phyloP scores from a whole-genome alignment of 305 asterid genomes.

The Fraxinus xanthoxyloides region DNA sequence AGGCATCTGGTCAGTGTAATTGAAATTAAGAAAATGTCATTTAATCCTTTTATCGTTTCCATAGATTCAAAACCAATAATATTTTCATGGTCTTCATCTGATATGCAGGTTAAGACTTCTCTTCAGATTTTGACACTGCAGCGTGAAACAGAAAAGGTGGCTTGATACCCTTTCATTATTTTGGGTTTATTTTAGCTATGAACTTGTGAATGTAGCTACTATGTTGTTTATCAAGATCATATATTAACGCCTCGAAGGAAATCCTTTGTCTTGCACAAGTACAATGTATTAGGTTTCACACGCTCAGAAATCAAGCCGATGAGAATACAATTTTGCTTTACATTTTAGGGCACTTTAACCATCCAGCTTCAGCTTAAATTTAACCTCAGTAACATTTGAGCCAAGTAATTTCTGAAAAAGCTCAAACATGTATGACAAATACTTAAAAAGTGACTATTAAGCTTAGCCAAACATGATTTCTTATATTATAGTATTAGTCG shows the following conservation, averaged over 20 bases:
- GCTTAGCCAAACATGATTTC: not conserved
- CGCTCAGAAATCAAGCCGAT: not conserved
- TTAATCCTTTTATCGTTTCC: slow-evolving; percentile 9
- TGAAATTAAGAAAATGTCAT: not conserved
- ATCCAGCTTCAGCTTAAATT: slow-evolving; percentile 7
- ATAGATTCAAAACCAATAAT: slow-evolving; percentile 4
- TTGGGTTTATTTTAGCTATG: slow-evolving; percentile 1
- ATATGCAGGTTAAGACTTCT: slow-evolving; percentile 80
- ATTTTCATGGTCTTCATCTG: slow-evolving; percentile 12
- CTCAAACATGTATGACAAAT: not conserved
- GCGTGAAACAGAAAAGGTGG: slow-evolving; percentile 82
- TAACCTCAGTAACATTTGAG: not conserved
- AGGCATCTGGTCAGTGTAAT: slow-evolving; percentile 61
- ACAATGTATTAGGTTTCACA: not conserved
- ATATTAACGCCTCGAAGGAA: not conserved
- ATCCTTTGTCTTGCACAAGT: not conserved
- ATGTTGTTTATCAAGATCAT: not conserved
- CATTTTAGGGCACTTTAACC: slow-evolving; percentile 1
- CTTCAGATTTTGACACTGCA: slow-evolving; percentile 83
- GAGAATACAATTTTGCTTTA: not conserved
- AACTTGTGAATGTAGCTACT: not conserved
- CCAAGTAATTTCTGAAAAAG: slow-evolving; percentile 2
- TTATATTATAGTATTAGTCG: not conserved
- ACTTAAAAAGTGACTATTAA: not conserved
- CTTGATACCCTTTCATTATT: slow-evolving; percentile 9